A percentile compares a stretch with the other conserved stretches of the same genome.
phyloP scores from a whole-genome alignment of 2,329 filamentous ascomycete genomes.

The Pestalotiopsis sp. region DNA sequence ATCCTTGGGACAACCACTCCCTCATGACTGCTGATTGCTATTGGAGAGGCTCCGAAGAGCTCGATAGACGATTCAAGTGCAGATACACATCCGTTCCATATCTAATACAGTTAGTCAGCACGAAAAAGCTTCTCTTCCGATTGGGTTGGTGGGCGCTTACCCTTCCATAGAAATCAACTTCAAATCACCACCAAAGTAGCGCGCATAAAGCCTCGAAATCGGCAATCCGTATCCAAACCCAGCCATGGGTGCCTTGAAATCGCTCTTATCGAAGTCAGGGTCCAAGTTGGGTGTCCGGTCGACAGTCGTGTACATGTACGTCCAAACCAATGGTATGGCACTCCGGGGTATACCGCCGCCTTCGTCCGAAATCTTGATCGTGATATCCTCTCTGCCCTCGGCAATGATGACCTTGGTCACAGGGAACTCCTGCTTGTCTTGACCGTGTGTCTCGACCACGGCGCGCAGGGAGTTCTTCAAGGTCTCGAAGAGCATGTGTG shows the following conservation, averaged over 20 bases:
- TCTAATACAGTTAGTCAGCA: conserved; percentile 47
- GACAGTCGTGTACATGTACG: conserved; percentile 99
- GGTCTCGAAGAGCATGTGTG: conserved; percentile 99
- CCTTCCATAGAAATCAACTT: conserved; percentile 99
- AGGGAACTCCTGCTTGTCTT: conserved; percentile 94
- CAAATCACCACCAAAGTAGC: conserved; percentile 96
- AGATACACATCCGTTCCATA: conserved; percentile 99
- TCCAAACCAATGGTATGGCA: conserved; percentile 97
- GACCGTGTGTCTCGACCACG: conserved; percentile 92
- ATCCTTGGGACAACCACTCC: conserved; percentile 69
- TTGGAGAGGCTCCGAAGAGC: conserved; percentile 94
- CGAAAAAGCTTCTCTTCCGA: conserved; percentile 6
- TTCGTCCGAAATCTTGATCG: conserved; percentile 97
- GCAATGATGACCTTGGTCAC: conserved; percentile 97
- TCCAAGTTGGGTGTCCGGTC: conserved; percentile 93
- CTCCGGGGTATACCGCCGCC: conserved; percentile 93
- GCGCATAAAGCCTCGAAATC: conserved; percentile 89
- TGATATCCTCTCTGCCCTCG: conserved; percentile 97
- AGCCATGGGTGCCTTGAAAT: conserved; percentile 99
- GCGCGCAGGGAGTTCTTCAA: conserved; percentile 97
- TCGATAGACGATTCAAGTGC: conserved; percentile 92
- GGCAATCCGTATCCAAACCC: conserved; percentile 98
- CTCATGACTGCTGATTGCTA: conserved; percentile 91
- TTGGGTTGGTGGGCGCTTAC: conserved; percentile 53
- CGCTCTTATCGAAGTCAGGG: conserved; percentile 97